Evolutionary conservation across 192 early-diverging fungal genomes (phyloP), one percentile per base, ranked within the genome.

Genomic region (Powellomyces hirtus): DNA sequence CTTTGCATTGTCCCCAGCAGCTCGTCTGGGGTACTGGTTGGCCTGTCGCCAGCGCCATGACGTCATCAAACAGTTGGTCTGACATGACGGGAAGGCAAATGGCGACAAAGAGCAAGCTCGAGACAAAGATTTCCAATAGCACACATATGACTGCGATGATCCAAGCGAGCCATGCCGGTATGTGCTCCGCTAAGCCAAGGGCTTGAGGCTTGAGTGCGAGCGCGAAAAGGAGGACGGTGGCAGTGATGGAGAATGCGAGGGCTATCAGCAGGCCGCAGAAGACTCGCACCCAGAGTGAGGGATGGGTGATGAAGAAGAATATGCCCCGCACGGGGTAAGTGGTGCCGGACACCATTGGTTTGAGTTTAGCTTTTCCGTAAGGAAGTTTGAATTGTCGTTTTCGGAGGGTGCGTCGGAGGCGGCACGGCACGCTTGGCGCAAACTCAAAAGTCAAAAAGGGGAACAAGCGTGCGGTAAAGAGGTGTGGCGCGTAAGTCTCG

Each of bases 101-200:
- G 3, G 79, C 73, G 62, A 83, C 84, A 66, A 87, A 79, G 14
- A 88, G 64, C 24, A 89, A 46, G 35, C 75, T 72, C 46, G 85
- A 38, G 2, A 86, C 51, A 14, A 59, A 76, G 0, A 78, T 76
- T 50, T 89, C 86, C 0, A 89, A 55, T n/a, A 89, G 24, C 2
- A 84, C 80, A 65, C 88, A 80, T 30, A 89, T 83, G 26, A 88
- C 72, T 20, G 75, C 72, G 0, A 87, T 75, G 0, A 83, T 67
- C 88, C 88, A 89, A 20, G 85, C 81, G 1, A 88, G 71, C 73
- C 86, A 85, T 0, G 64, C 73, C n/a, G 85, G 86, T 34, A 84
- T 81, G 7, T 38, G 78, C 0, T 35, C 16, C 18, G 81, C 81
- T 10, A 89, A 71, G 13, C 78, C 88, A 67, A 86, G 76, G 3